Evolutionary conservation across 1,139 yeast genomes (phyloP), one percentile per base, ranked within the genome.

Genomic region (Saccharomycopsis hybrid): DNA sequence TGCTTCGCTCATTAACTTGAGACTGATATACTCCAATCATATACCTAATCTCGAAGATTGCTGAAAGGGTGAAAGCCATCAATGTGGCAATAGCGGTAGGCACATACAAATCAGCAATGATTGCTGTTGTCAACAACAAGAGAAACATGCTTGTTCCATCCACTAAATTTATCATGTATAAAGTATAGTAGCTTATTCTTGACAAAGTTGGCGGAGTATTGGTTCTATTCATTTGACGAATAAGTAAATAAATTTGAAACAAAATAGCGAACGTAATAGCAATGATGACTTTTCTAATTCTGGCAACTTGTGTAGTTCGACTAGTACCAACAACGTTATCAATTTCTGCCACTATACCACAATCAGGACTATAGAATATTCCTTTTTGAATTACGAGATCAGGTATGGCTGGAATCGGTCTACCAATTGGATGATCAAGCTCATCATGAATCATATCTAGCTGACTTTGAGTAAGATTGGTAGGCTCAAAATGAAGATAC

Each of bases 301-400:
- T 63, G 28, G 61, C 59, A 46, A 74, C 68, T 28, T 36, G 31
- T 1, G 18, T 3, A 7, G 33, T 25, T 41, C 33, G 24, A 18
- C 48, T 40, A 78, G 71, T 58, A 80, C 87, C 49, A 8, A 18
- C 41, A 11, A 40, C 36, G 18, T 40, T 30, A 4, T 36, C 40
- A n/a, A 77, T 58, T 2, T 69, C 63, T 8, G 86, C 56, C 0
- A 75, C 64, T 2, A 83, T 62, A 0, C 90, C 95, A 68, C 97
- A 90, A 62, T 90, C 96, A 0, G 97, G 97, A 0, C 96, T 87
- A 60, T 85, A 89, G 24, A 87, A 55, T 28, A 86, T 56, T 4
- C 84, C 86, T 7, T 74, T 66, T 5, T 74, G 64, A 9, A 88
- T 60, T 36, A 67, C 68, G 18, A 90, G 59, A 1, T 65, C 62